Evolutionary conservation across 805 yeast genomes (phyloP).

Genomic region (Groenewaldozyma tartarivorans): DNA sequence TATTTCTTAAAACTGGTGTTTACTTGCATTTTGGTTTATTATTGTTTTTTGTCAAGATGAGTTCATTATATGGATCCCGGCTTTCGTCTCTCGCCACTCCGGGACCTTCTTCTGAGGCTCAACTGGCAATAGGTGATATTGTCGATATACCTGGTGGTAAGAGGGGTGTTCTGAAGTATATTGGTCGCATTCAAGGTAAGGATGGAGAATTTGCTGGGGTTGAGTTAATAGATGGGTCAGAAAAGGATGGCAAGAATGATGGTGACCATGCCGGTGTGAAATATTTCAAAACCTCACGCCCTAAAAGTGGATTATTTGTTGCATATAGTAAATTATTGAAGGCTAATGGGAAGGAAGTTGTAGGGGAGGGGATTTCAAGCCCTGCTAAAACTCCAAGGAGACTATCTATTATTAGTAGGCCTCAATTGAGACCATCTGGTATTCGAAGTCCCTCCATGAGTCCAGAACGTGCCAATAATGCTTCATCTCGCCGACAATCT

Average conservation of each 20-base stretch:
- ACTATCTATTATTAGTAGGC: conserved; percentile 1
- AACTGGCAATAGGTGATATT: conserved; percentile 24
- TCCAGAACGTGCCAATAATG: conserved; percentile 5
- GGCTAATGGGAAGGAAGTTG: conserved; percentile 6
- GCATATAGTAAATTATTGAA: conserved; percentile 23
- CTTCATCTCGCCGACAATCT: too few species aligned
- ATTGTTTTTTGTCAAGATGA: too few species aligned
- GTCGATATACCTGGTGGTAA: conserved; percentile 54
- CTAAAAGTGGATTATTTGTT: conserved; percentile 72
- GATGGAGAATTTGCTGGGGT: conserved; percentile 78
- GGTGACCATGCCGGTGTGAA: conserved; percentile 68
- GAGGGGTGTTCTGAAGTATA: conserved; percentile 54
- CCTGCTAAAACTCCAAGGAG: neutral
- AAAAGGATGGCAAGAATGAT: conserved; percentile 65
- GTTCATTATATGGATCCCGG: too few species aligned
- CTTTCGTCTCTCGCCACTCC: too few species aligned
- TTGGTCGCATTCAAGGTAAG: conserved; percentile 67
- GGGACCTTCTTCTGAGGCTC: neutral
- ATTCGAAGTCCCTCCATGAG: neutral
- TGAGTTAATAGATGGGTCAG: conserved; percentile 62
- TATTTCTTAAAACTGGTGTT: too few species aligned
- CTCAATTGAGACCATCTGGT: neutral
- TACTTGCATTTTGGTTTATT: too few species aligned
- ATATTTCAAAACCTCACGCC: conserved; percentile 56
- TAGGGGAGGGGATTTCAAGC: neutral